These are phyloP conservation scores for Umbilicus rupestris DNA, from an alignment of 164 flowering plant genomes.

Conservation along the genomic window DNA sequence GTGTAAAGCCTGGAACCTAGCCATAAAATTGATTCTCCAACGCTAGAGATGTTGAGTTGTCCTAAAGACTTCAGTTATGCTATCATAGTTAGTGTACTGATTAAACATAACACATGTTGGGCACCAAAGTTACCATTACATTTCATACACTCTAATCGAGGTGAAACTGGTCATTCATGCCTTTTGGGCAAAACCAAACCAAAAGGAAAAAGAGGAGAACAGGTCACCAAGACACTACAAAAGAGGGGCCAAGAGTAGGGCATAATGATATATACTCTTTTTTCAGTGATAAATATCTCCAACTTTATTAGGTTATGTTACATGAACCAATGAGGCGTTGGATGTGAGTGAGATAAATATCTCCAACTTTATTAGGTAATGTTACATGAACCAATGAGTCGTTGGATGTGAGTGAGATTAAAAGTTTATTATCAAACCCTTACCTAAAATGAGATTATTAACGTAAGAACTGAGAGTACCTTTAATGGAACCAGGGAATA, in stretches of 20 bases:
- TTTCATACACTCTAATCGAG: background rate
- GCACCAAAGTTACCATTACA: background rate
- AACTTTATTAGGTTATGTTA: background rate
- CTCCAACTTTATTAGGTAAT: too few relatives aligned
- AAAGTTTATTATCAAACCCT: background rate
- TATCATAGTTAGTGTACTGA: too few relatives aligned
- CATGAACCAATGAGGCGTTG: background rate
- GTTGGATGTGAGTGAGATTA: background rate
- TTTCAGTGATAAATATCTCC: background rate
- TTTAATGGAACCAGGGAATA: too few relatives aligned
- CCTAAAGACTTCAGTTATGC: background rate
- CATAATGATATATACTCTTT: background rate
- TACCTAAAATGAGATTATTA: background rate
- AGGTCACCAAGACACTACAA: background rate
- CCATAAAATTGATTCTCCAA: too few relatives aligned
- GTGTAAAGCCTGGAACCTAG: background rate
- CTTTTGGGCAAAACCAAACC: constrained; percentile 2
- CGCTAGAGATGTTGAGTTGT: too few relatives aligned
- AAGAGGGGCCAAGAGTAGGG: background rate
- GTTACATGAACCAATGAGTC: background rate
- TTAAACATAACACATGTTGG: background rate
- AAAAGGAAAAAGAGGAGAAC: background rate
- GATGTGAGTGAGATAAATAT: background rate
- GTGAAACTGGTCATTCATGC: background rate
- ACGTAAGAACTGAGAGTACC: background rate